Base-by-base conservation (phyloP, 1,139 yeast genomes). In the Debaryomycetaceae sp. region DNA sequence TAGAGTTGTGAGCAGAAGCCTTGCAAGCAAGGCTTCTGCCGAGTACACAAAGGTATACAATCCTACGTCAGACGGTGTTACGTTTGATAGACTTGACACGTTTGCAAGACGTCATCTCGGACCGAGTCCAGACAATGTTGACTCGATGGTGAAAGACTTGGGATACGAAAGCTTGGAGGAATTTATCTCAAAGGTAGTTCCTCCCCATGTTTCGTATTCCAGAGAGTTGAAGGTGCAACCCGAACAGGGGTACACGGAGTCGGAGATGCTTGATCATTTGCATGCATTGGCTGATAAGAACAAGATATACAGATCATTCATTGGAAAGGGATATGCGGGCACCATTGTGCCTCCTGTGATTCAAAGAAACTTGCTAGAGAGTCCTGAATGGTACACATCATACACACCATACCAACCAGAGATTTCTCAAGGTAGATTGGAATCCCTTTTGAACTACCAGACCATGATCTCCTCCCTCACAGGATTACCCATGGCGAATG, bases 391-490 rank as follows among this genome's bases (percentile, higher is more conserved):
- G 99, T 93, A 93, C 72, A 93, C 99, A 34, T 88, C 97, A 0
- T 93, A 93, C 65, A 93, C 99, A 27, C 99, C 99, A 34, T 93
- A 93, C 64, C 99, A 93, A 70, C 97, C 99, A 1, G 99, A 93
- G 66, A 91, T 93, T 52, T 87, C 97, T 3, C 99, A 93, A 67
- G 99, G 99, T 44, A 82, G 99, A 59, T 77, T 93, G 57, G 96
- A 91, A 66, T 83, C 95, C 34, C 73, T 93, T 52, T 72, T 93
- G 54, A 93, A 93, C 67, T 93, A 80, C 70, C 99, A 93, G 69
- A 93, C 99, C 24, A 75, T 91, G 65, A 78, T 93, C 20, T 72
- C 90, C 38, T 96, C 95, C 46, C 76, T 93, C 56, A 93, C 99
- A 4, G 98, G 98, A 1, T 76, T 93, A 68, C 86, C 89, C 33